These are phyloP conservation scores for Candida easanensis DNA, from an alignment of 805 yeast genomes.

Conservation along the genomic window DNA sequence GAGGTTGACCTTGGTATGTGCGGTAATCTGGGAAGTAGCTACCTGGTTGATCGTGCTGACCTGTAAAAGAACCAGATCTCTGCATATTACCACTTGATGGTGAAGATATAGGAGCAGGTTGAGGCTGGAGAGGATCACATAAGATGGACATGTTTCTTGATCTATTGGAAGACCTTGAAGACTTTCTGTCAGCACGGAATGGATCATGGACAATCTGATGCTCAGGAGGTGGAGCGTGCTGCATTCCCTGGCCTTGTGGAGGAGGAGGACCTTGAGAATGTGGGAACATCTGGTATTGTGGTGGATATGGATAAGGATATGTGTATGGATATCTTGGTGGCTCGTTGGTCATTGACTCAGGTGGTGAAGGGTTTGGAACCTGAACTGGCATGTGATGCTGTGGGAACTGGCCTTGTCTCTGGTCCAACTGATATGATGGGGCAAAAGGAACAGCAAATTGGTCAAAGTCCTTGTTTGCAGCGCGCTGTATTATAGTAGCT, in stretches of 20 bases:
- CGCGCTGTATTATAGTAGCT: constrained; percentile 27
- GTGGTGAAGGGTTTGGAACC: constrained; percentile 12
- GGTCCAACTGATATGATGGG: constrained; percentile 25
- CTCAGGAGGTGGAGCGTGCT: constrained; percentile 2
- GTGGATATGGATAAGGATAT: constrained; percentile 27
- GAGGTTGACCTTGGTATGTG: constrained; percentile 7
- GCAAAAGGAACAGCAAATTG: constrained; percentile 25
- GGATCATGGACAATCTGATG: constrained; percentile 25
- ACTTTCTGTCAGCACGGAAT: constrained; percentile 22
- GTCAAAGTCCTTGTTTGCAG: constrained; percentile 25
- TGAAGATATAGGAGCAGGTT: constrained; percentile 9
- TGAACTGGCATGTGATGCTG: constrained; percentile 5
- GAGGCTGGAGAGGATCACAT: constrained; percentile 28
- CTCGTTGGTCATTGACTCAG: constrained; percentile 6
- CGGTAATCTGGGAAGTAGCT: constrained; percentile 24
- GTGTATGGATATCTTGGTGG: constrained; percentile 15
- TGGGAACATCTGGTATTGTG: constrained; percentile 10
- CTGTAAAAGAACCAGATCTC: constrained; percentile 20
- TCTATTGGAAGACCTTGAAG: constrained; percentile 22
- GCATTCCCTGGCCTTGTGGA: constrained; percentile 9
- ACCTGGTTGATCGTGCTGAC: constrained; percentile 11
- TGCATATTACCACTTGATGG: constrained; percentile 15
- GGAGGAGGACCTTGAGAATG: constrained; percentile 11
- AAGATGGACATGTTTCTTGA: constrained; percentile 26
- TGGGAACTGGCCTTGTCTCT: constrained; percentile 11